A percentile compares a stretch with the other conserved stretches of the same genome.
These are phyloP conservation scores for Pyrenophora teres DNA, from an alignment of 2,329 filamentous ascomycete species.

Conservation along the genomic window DNA sequence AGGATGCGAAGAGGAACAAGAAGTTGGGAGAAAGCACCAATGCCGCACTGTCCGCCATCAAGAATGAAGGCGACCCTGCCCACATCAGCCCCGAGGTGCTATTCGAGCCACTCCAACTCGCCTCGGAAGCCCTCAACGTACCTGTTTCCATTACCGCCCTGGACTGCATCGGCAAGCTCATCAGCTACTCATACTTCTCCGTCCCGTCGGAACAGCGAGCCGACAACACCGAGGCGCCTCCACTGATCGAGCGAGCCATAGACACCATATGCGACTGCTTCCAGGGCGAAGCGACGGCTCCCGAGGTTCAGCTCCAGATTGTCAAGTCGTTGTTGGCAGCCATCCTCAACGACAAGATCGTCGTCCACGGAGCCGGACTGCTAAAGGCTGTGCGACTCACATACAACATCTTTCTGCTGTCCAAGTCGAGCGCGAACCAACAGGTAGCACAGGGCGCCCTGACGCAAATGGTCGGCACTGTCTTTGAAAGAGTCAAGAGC, in stretches of 20 bases:
- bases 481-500: conserved; percentile 91
- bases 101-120: conserved; percentile 87
- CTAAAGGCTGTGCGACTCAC: conserved; percentile 97
- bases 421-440: conserved; percentile 91
- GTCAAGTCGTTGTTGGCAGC: conserved; percentile 95
- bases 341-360: conserved; percentile 97
- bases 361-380: conserved; percentile 93
- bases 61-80: conserved; percentile 73
- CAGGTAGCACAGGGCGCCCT: conserved; percentile 95
- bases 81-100: conserved; percentile 89
- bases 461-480: conserved; percentile 97
- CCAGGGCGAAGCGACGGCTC: conserved; percentile 89
- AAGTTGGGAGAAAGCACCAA: conserved; percentile 81
- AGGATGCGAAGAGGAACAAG: conserved; percentile 86
- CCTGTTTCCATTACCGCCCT: conserved; percentile 86
- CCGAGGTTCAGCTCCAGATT: conserved; percentile 95
- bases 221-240: conserved; percentile 55
- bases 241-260: conserved; percentile 94
- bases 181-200: conserved; percentile 98
- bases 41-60: conserved; percentile 82
- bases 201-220: conserved; percentile 58
- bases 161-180: conserved; percentile 98
- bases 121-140: conserved; percentile 83
- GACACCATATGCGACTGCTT: conserved; percentile 99
- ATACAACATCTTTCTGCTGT: conserved; percentile 98